Conservation (phyloP, 2,329 filamentous ascomycete species). For the Xylariaceae sp. region DNA sequence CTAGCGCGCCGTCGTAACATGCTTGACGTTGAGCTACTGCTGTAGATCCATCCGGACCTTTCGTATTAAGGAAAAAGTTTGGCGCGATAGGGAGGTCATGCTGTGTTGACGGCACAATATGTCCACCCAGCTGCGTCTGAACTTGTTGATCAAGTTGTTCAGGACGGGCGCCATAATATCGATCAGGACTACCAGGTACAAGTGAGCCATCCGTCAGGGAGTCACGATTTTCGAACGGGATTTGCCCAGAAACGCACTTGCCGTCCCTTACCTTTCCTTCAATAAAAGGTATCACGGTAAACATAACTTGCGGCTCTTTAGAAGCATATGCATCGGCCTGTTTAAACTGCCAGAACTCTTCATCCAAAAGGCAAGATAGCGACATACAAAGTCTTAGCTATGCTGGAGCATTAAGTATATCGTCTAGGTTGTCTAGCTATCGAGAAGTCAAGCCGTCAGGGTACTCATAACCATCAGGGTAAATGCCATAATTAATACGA, state of each 20-base stretch:
- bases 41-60: slow-evolving; percentile 32
- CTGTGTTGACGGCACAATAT: too few species aligned
- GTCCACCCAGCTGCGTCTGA: slow-evolving; percentile 10
- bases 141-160: slow-evolving; percentile 5
- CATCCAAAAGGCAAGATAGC: slow-evolving; percentile 21
- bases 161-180: slow-evolving; percentile 13
- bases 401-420: slow-evolving; percentile 8
- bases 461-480: slow-evolving; percentile 20
- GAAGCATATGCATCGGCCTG: slow-evolving; percentile 4
- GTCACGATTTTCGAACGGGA: slow-evolving; percentile 13
- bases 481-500: slow-evolving; percentile 35
- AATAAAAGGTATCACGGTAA: slow-evolving; percentile 2
- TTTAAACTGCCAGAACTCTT: slow-evolving; percentile 31
- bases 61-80: too few species aligned
- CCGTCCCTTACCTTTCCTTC: not conserved
- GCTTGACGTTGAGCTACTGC: slow-evolving; percentile 39
- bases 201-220: slow-evolving; percentile 4
- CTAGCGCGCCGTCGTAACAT: slow-evolving; percentile 43
- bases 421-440: slow-evolving; percentile 18
- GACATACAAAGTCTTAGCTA: slow-evolving; percentile 23
- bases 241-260: not conserved
- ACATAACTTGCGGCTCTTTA: slow-evolving; percentile 1
- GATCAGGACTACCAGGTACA: slow-evolving; percentile 15
- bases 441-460: not conserved
- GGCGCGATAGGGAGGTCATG: too few species aligned